A percentile compares a stretch with the other conserved stretches of the same genome.
These are phyloP conservation scores for Mycena galericulata DNA, from an alignment of 768 basidiomycete genomes.

Conservation along the genomic window DNA sequence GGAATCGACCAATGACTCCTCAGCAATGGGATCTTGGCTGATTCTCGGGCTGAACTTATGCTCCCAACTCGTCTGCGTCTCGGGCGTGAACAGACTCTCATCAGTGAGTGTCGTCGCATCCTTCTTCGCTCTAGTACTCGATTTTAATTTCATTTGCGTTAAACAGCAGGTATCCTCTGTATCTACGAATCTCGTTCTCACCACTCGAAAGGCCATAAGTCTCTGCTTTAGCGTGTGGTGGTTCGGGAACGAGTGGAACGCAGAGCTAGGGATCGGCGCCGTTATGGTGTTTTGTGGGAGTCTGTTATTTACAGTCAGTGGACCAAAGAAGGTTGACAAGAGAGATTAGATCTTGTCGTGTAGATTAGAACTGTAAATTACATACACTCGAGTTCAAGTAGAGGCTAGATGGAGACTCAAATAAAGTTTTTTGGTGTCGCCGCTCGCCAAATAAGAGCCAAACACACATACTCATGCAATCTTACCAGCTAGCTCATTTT, in stretches of 20 bases:
- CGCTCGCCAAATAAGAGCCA: not conserved
- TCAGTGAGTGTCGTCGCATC: slow-evolving; percentile 65
- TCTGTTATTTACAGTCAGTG: slow-evolving; percentile 63
- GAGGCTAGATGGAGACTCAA: not conserved
- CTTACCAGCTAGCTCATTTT: no score
- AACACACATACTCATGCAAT: not conserved
- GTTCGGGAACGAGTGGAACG: slow-evolving; percentile 82
- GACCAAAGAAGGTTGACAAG: slow-evolving; percentile 32
- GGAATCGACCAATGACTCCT: slow-evolving; percentile 44
- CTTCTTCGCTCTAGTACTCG: slow-evolving; percentile 1
- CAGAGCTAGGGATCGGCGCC: slow-evolving; percentile 73
- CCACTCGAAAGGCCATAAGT: slow-evolving; percentile 83
- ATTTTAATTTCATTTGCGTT: not conserved
- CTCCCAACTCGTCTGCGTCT: slow-evolving; percentile 84
- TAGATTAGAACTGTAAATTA: no score
- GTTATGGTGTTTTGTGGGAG: slow-evolving; percentile 81
- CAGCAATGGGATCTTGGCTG: slow-evolving; percentile 59
- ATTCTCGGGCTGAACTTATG: slow-evolving; percentile 73
- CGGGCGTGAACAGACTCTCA: slow-evolving; percentile 85
- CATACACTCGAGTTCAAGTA: not conserved
- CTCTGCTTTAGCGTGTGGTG: slow-evolving; percentile 88
- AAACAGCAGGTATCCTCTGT: slow-evolving; percentile 79
- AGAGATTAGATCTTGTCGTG: no score
- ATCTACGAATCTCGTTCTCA: slow-evolving; percentile 84
- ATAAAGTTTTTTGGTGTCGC: no score